A percentile compares a stretch with the other conserved stretches of the same genome.
These are phyloP conservation scores for Podaxis mareebaensis DNA, from an alignment of 768 basidiomycete genomes.

Conservation along the genomic window DNA sequence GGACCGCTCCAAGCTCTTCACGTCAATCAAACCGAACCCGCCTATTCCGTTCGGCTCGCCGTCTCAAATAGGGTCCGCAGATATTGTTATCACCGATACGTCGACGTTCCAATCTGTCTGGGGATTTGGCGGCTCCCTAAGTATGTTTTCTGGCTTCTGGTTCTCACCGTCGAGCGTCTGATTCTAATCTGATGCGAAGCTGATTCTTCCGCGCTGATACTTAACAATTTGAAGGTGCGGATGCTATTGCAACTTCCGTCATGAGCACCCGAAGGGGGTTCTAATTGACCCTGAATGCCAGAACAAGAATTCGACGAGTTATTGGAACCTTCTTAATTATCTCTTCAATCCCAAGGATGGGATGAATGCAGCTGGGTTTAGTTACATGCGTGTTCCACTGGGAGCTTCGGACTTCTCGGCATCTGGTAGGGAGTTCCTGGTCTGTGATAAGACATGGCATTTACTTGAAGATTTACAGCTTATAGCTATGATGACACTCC, in stretches of 20 bases:
- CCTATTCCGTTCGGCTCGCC: constrained; percentile 54
- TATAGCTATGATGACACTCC: constrained; percentile 61
- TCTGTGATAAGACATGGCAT: background rate
- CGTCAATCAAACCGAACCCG: constrained; percentile 38
- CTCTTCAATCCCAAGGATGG: constrained; percentile 64
- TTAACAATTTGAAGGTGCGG: constrained; percentile 62
- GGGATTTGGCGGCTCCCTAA: constrained; percentile 66
- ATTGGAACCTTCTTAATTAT: constrained; percentile 56
- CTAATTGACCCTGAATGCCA: constrained; percentile 21
- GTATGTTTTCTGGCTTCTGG: constrained; percentile 32
- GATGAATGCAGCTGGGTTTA: constrained; percentile 61
- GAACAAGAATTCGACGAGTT: constrained; percentile 50
- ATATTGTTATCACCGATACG: constrained; percentile 58
- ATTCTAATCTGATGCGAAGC: constrained; percentile 37
- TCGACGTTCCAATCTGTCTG: constrained; percentile 55
- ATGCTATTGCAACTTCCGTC: background rate
- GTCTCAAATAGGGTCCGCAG: constrained; percentile 48
- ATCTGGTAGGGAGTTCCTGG: constrained; percentile 34
- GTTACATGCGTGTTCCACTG: constrained; percentile 64
- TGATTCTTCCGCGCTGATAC: constrained; percentile 62
- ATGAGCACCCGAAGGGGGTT: background rate
- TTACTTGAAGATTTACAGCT: constrained; percentile 30
- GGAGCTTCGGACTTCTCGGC: constrained; percentile 73
- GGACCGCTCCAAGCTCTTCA: constrained; percentile 49
- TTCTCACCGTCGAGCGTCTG: background rate